phyloP scores from a whole-genome alignment of 495 filamentous ascomycete species.

The Pyrenopolyporus hunteri region DNA sequence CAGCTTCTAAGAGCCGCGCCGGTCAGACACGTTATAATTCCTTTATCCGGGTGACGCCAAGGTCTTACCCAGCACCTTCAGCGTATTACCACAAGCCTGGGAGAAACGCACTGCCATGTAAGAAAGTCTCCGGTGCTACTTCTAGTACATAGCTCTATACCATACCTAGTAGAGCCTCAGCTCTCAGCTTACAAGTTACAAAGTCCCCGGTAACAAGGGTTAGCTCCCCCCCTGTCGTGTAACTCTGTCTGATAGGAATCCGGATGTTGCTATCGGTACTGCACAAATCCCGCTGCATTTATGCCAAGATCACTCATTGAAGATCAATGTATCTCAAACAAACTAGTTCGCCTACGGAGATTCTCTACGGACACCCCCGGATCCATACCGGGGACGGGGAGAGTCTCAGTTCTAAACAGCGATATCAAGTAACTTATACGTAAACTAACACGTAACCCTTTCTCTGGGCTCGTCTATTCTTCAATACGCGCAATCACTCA shows the following conservation, averaged over 20 bases:
- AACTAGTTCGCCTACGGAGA: constrained; percentile 12
- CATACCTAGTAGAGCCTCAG: constrained; percentile 43
- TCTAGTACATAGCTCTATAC: too few species aligned
- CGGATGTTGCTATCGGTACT: constrained; percentile 22
- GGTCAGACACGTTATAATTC: neutral
- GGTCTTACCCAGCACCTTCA: constrained; percentile 2
- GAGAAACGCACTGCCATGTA: too few species aligned
- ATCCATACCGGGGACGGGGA: constrained; percentile 16
- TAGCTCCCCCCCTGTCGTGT: constrained; percentile 17
- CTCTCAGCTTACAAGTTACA: constrained; percentile 1
- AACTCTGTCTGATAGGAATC: constrained; percentile 26
- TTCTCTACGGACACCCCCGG: constrained; percentile 26
- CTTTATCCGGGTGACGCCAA: constrained; percentile 34
- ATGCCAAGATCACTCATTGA: constrained; percentile 25
- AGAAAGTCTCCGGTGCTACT: too few species aligned
- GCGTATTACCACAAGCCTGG: neutral
- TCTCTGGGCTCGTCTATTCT: constrained; percentile 15
- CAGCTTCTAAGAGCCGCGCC: neutral
- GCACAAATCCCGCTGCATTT: constrained; percentile 27
- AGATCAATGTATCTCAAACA: constrained; percentile 36
- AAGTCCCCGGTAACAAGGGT: constrained; percentile 6
- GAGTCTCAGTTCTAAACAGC: constrained; percentile 32
- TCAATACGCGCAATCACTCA: constrained; percentile 30
- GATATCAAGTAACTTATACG: constrained; percentile 38
- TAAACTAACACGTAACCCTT: constrained; percentile 36